These are phyloP conservation scores for Beta lomatogona DNA, from an alignment of 179 eudicot species.

Conservation along the genomic window DNA sequence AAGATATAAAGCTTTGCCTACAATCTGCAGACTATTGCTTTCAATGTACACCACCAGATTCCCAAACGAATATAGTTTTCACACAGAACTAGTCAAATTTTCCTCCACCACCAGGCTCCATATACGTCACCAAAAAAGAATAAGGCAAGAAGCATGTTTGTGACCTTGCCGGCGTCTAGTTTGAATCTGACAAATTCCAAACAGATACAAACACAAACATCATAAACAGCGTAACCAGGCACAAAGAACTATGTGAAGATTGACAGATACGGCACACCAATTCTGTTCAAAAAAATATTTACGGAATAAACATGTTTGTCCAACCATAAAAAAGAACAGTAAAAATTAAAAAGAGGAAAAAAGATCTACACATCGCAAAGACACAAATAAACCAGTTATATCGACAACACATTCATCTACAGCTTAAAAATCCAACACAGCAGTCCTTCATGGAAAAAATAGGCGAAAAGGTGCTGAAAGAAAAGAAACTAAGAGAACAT, in stretches of 20 bases:
- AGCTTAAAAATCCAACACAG: neutral
- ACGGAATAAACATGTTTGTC: neutral
- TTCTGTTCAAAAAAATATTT: neutral
- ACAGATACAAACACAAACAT: neutral
- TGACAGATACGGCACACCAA: neutral
- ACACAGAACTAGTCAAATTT: too few relatives aligned
- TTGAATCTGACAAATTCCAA: neutral
- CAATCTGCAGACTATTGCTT: neutral
- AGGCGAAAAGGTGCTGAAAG: neutral
- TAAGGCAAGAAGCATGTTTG: neutral
- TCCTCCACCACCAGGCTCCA: neutral
- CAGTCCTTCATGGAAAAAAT: neutral
- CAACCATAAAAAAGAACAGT: neutral
- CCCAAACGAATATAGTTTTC: neutral
- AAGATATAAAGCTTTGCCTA: too few relatives aligned
- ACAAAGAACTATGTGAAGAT: neutral
- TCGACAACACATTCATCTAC: neutral
- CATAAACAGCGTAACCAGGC: neutral
- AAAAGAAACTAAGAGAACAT: conserved; percentile 8
- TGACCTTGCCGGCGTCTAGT: neutral
- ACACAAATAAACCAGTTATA: neutral
- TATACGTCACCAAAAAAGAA: neutral
- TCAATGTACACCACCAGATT: neutral
- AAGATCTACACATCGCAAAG: neutral
- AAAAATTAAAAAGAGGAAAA: neutral